These are phyloP conservation scores for Pseudogymnoascus sp. DNA, from an alignment of 2,329 filamentous ascomycete genomes.

Conservation along the genomic window DNA sequence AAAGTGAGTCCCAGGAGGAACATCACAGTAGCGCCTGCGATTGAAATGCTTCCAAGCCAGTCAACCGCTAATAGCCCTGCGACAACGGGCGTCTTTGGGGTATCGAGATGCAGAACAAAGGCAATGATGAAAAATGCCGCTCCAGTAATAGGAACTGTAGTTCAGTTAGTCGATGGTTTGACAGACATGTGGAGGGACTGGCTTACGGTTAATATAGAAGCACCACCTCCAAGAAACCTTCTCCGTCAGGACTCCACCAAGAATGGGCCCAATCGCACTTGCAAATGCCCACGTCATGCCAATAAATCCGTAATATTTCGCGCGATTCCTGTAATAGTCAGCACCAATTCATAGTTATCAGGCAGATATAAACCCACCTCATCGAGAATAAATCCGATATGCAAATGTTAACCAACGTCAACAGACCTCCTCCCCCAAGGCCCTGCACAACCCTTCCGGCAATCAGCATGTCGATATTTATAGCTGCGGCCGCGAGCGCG, in stretches of 20 bases:
- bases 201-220: conserved; percentile 21
- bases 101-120: conserved; percentile 59
- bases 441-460: conserved; percentile 42
- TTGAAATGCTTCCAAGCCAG: conserved; percentile 51
- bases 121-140: conserved; percentile 42
- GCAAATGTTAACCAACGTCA: conserved; percentile 45
- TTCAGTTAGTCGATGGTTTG: conserved; percentile 38
- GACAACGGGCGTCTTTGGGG: conserved; percentile 53
- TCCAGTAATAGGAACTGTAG: conserved; percentile 40
- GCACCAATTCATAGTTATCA: not conserved
- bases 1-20: conserved; percentile 79
- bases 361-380: conserved; percentile 21
- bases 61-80: conserved; percentile 55
- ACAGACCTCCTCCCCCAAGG: conserved; percentile 42
- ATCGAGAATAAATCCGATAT: conserved; percentile 48
- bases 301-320: conserved; percentile 54
- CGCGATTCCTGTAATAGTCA: conserved; percentile 23
- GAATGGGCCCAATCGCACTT: conserved; percentile 54
- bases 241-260: conserved; percentile 59
- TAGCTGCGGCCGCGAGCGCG: conserved; percentile 39
- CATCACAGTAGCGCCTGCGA: conserved; percentile 71
- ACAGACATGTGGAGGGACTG: not conserved
- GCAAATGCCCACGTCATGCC: conserved; percentile 61
- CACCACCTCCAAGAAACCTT: conserved; percentile 55
- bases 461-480: conserved; percentile 40